Percentiles rank a stretch among this genome's conserved stretches.
Evolutionary conservation across 1,139 yeast genomes (phyloP).

Genomic region (Komagataea norvegica): DNA sequence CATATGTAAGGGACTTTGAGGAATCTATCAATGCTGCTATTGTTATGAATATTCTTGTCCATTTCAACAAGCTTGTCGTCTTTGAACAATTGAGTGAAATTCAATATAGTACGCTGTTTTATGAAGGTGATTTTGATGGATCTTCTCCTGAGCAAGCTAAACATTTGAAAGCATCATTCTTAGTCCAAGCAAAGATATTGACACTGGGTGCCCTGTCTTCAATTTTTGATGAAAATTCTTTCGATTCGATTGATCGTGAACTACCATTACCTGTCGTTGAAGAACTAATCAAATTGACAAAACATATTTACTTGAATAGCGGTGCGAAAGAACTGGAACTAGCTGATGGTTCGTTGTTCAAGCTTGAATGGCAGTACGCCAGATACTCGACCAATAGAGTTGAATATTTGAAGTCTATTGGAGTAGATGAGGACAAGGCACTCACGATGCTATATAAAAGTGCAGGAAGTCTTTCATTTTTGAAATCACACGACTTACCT

Average conservation of each 20-base stretch:
- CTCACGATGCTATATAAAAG: slow-evolving; percentile 34
- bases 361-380: slow-evolving; percentile 44
- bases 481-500: slow-evolving; percentile 16
- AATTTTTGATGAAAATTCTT: slow-evolving; percentile 24
- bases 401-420: slow-evolving; percentile 42
- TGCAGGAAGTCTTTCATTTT: slow-evolving; percentile 22
- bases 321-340: slow-evolving; percentile 26
- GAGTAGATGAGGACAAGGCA: slow-evolving; percentile 40
- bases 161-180: slow-evolving; percentile 32
- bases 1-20: slow-evolving; percentile 35
- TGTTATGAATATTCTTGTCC: slow-evolving; percentile 38
- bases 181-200: slow-evolving; percentile 39
- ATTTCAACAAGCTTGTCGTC: slow-evolving; percentile 38
- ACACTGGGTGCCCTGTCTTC: slow-evolving; percentile 35
- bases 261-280: slow-evolving; percentile 31
- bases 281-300: slow-evolving; percentile 35
- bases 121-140: slow-evolving; percentile 23
- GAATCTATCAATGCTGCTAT: slow-evolving; percentile 40
- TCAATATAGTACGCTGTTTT: slow-evolving; percentile 18
- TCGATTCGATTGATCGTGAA: slow-evolving; percentile 17
- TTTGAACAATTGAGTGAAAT: slow-evolving; percentile 23
- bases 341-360: slow-evolving; percentile 36
- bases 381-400: slow-evolving; percentile 49
- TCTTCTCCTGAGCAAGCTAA: slow-evolving; percentile 18
- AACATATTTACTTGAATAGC: slow-evolving; percentile 30